Percentiles rank a stretch among this genome's conserved stretches.
phyloP scores from a whole-genome alignment of 495 filamentous ascomycete genomes.

The Penicillium silybi region DNA sequence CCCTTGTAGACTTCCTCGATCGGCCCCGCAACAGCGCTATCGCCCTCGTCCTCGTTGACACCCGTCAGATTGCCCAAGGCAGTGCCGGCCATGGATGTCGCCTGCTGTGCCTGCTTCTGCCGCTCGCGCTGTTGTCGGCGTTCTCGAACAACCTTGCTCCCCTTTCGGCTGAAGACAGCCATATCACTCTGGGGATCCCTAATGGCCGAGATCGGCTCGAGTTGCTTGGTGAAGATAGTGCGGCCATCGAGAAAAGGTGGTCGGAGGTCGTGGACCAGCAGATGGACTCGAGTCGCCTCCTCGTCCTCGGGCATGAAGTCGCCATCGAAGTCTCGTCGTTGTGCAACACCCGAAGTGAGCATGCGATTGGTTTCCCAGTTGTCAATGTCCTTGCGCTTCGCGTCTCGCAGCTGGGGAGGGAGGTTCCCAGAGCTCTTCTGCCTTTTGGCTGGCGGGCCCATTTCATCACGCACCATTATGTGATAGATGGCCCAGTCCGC shows the following conservation, averaged over 20 bases:
- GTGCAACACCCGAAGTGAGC: constrained; percentile 93
- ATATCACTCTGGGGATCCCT: constrained; percentile 96
- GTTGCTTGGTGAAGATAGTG: constrained; percentile 93
- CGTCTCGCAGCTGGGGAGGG: constrained; percentile 39
- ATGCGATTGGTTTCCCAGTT: constrained; percentile 99
- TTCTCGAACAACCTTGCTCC: constrained; percentile 89
- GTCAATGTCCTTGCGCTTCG: constrained; percentile 88
- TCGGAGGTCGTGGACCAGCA: constrained; percentile 89
- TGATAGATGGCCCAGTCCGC: background rate
- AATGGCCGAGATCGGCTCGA: constrained; percentile 92
- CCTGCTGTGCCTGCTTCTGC: constrained; percentile 91
- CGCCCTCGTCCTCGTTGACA: constrained; percentile 89
- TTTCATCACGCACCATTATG: constrained; percentile 37
- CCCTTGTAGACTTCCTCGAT: constrained; percentile 66
- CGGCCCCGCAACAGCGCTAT: constrained; percentile 74
- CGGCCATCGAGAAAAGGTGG: constrained; percentile 95
- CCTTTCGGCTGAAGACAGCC: constrained; percentile 96
- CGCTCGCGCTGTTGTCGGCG: constrained; percentile 87
- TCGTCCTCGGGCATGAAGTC: constrained; percentile 90
- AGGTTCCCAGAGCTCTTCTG: constrained; percentile 39
- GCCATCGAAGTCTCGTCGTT: constrained; percentile 71
- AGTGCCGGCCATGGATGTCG: constrained; percentile 90
- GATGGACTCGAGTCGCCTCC: constrained; percentile 83
- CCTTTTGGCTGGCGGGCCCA: constrained; percentile 41
- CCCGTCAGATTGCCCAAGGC: constrained; percentile 92